These are phyloP conservation scores for Craterostigma plantagineum DNA, from an alignment of 257 asterid species.

Conservation along the genomic window DNA sequence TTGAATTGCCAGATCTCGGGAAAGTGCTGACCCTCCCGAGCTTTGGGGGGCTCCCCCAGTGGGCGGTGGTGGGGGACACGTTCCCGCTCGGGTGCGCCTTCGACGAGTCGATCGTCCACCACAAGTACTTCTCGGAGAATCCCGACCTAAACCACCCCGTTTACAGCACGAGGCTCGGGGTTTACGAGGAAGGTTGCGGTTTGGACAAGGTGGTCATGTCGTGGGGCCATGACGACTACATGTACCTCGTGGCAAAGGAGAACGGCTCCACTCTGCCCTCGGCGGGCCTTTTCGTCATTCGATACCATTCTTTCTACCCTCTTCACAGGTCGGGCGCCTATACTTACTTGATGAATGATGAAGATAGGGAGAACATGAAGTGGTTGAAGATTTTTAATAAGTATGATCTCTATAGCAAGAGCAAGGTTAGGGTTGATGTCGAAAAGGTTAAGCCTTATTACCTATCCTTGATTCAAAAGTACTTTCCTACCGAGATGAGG, in stretches of 20 bases:
- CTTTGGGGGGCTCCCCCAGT: conserved; percentile 4
- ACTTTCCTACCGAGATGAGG: too few relatives aligned
- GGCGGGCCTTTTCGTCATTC: conserved; percentile 15
- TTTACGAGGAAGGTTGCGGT: conserved; percentile 1
- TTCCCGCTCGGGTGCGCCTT: conserved; percentile 29
- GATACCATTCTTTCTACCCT: conserved; percentile 20
- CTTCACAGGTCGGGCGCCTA: conserved; percentile 10
- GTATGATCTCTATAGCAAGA: conserved; percentile 1
- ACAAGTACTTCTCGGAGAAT: conserved; percentile 6
- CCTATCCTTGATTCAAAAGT: conserved; percentile 1
- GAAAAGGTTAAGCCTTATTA: conserved; percentile 1
- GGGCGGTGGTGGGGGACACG: conserved; percentile 15
- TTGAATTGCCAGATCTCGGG: conserved; percentile 2
- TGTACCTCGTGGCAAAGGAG: conserved; percentile 17
- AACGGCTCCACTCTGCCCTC: conserved; percentile 17
- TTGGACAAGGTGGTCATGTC: conserved; percentile 6
- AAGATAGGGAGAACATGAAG: conserved; percentile 11
- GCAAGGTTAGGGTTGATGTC: conserved; percentile 2
- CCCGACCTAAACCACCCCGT: not conserved
- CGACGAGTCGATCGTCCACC: conserved; percentile 22
- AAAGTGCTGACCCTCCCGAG: conserved; percentile 13
- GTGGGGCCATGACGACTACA: conserved; percentile 29
- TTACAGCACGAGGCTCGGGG: not conserved
- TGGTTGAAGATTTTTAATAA: conserved; percentile 11
- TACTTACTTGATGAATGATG: conserved; percentile 8